Percentiles rank a stretch among this genome's conserved stretches.
Evolutionary conservation across 352 stramenopile genomes (phyloP).

Genomic region (Globisporangium cederbergense): DNA sequence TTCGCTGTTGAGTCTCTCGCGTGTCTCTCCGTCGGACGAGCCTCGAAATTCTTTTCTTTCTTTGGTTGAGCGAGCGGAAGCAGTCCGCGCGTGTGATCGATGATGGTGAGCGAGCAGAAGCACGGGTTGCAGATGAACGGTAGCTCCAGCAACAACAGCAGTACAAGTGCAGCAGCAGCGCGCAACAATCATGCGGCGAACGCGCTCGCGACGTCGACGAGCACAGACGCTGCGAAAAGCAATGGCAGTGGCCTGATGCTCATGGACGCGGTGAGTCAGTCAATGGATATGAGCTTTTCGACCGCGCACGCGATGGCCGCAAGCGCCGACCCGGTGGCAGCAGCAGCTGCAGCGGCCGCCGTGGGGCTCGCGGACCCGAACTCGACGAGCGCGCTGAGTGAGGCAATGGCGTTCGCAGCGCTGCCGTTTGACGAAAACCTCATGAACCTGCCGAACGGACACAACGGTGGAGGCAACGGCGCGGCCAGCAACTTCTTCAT

Average conservation of each 20-base stretch:
- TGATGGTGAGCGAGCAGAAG: constrained; percentile 44
- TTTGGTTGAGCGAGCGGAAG: neutral
- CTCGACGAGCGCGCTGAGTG: constrained; percentile 2
- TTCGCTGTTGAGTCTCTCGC: neutral
- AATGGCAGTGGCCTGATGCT: neutral
- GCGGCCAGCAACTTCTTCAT: constrained; percentile 55
- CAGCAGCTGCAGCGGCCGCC: constrained; percentile 13
- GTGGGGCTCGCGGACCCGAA: constrained; percentile 20
- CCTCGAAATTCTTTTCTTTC: neutral
- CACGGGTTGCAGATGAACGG: constrained; percentile 13
- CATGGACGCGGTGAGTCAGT: constrained; percentile 4
- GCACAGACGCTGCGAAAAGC: neutral
- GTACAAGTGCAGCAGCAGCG: neutral
- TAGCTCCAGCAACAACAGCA: neutral
- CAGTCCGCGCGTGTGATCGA: constrained; percentile 10
- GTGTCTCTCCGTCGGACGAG: neutral
- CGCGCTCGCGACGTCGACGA: constrained; percentile 13
- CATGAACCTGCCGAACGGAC: constrained; percentile 21
- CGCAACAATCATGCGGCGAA: constrained; percentile 1
- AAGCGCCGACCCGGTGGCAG: constrained; percentile 12
- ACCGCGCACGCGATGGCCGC: constrained; percentile 14
- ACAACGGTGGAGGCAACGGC: constrained; percentile 8
- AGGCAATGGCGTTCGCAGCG: constrained; percentile 21
- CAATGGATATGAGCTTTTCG: constrained; percentile 14
- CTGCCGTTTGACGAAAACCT: constrained; percentile 62